Base-by-base conservation (phyloP, 2,329 filamentous ascomycete genomes). In the Madurella mycetomatis region DNA sequence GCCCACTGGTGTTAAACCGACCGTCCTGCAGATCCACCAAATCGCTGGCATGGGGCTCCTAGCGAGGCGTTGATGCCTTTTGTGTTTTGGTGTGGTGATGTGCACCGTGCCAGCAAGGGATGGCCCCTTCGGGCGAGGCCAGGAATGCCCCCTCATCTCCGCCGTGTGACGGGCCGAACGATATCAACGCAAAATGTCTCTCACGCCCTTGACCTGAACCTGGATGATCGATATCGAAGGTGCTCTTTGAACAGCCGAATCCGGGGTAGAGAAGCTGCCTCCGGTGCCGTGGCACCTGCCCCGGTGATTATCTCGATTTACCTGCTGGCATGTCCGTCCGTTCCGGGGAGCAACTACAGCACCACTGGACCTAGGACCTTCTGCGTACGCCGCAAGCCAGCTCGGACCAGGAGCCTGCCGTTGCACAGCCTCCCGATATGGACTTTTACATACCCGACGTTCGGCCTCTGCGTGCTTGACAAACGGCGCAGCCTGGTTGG, bases 61-160 rank as follows among this genome's bases (percentile, higher is more conserved):
- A 12, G 45, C 32, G 30, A 15, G 9, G 5, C 40, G 18, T 15
- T 41, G 37, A 7, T 7, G 31, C 39, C 37, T 31, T 44, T 7
- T 15, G 13, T 15, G 31, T 25, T 18, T 47, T 43, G 37, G 16
- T 34, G 37, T 46, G 34, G n/a, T n/a, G 43, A 44, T 43, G 43
- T 32, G 53, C 40, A 32, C 17, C 16, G 16, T n/a, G 18, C 9
- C 54, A 39, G 54, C 46, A 59, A 56, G 54, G 54, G 57, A 57
- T 55, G 51, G 1, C 41, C 30, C n/a, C 1, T 4, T 17, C 16
- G 19, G 34, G 17, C 7, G 41, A 44, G n/a, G 31, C 13, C 16
- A 41, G 53, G 58, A 51, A 60, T 55, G 56, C 46, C 43, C 47
- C 37, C 39, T 57, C 53, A 59, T 59, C 49, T 56, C 53, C 51